Percentiles rank a stretch among this genome's conserved stretches.
Evolutionary conservation across 495 filamentous ascomycete species (phyloP).

Genomic region (Rusavskia elegans): DNA sequence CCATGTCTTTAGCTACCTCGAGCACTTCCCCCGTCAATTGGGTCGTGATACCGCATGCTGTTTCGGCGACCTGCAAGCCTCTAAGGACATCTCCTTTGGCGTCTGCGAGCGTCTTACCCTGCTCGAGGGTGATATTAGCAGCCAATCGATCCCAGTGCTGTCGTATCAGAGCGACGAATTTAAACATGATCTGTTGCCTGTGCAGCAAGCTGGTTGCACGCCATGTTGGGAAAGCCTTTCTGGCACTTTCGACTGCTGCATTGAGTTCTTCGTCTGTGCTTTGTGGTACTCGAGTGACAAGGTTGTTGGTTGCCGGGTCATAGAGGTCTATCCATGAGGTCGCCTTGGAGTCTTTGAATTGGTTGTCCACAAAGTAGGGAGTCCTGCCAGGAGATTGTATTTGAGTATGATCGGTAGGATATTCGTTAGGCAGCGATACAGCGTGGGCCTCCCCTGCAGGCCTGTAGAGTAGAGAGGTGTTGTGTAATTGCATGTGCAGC

Average conservation of each 20-base stretch:
- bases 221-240: conserved; percentile 86
- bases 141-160: conserved; percentile 93
- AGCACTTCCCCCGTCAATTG: conserved; percentile 88
- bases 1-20: conserved; percentile 98
- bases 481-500: background rate
- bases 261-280: conserved; percentile 79
- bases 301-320: conserved; percentile 94
- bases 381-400: conserved; percentile 65
- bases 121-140: conserved; percentile 90
- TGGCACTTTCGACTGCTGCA: conserved; percentile 72
- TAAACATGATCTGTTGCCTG: conserved; percentile 95
- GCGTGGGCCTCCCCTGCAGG: conserved; percentile 35
- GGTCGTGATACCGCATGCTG: conserved; percentile 84
- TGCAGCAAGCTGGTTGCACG: conserved; percentile 66
- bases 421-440: conserved; percentile 44
- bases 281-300: conserved; percentile 95
- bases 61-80: conserved; percentile 93
- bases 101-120: conserved; percentile 96
- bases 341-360: conserved; percentile 63
- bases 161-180: conserved; percentile 76
- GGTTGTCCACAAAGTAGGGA: conserved; percentile 81
- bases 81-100: conserved; percentile 89
- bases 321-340: conserved; percentile 78
- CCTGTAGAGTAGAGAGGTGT: background rate
- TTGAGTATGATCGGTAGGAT: conserved; percentile 68